A percentile compares a stretch with the other conserved stretches of the same genome.
These are phyloP conservation scores for Gentiana macrophylla DNA, from an alignment of 257 asterid species.

Conservation along the genomic window DNA sequence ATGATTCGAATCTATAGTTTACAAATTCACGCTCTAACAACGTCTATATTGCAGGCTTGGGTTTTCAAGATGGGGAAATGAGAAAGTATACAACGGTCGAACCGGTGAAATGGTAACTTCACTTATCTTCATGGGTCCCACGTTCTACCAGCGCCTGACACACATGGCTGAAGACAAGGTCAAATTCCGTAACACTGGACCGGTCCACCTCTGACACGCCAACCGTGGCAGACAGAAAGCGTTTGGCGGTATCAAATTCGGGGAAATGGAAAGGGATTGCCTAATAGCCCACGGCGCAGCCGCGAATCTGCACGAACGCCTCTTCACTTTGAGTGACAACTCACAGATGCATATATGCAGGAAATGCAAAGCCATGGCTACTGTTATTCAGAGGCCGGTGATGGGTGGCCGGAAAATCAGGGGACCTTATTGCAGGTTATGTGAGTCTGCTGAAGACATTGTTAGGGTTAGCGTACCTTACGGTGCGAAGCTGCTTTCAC, in stretches of 20 bases:
- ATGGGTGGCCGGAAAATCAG: slow-evolving; percentile 60
- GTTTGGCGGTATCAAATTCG: slow-evolving; percentile 90
- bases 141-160: slow-evolving; percentile 80
- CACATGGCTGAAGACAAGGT: slow-evolving; percentile 99
- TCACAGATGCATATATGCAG: slow-evolving; percentile 82
- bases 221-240: slow-evolving; percentile 90
- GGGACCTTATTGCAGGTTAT: slow-evolving; percentile 79
- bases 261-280: slow-evolving; percentile 96
- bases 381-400: slow-evolving; percentile 57
- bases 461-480: slow-evolving; percentile 76
- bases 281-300: slow-evolving; percentile 94
- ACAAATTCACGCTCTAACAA: background rate
- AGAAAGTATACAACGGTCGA: slow-evolving; percentile 72
- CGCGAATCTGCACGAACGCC: slow-evolving; percentile 77
- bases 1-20: background rate
- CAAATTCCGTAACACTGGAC: slow-evolving; percentile 77
- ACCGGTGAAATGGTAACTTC: slow-evolving; percentile 62
- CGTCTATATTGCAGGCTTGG: slow-evolving; percentile 44
- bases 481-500: slow-evolving; percentile 82
- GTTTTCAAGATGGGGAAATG: slow-evolving; percentile 78
- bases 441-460: slow-evolving; percentile 66
- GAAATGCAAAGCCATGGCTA: slow-evolving; percentile 68
- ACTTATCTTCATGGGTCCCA: slow-evolving; percentile 83
- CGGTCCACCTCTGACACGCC: slow-evolving; percentile 93
- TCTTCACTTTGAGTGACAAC: slow-evolving; percentile 82